phyloP scores from a whole-genome alignment of 2,329 filamentous ascomycete species.

The Bipolaris oryzae region DNA sequence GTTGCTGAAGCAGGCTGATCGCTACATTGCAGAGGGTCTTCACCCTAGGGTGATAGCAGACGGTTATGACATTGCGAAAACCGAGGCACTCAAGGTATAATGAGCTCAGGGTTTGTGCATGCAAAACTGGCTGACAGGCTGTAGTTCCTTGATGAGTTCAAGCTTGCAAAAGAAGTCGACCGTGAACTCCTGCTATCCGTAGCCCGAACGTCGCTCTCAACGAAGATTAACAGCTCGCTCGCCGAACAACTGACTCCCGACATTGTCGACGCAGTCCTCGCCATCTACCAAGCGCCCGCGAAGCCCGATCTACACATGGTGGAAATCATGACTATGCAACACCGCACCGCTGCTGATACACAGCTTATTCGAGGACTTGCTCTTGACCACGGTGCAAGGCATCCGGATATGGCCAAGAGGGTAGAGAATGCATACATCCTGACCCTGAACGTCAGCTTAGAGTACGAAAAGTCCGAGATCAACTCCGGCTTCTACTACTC shows the following conservation, averaged over 20 bases:
- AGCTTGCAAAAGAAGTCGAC: conserved; percentile 85
- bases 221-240: conserved; percentile 88
- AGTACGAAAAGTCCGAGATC: conserved; percentile 99
- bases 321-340: conserved; percentile 99
- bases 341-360: conserved; percentile 93
- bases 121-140: conserved; percentile 11
- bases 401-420: conserved; percentile 97
- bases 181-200: conserved; percentile 92
- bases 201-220: conserved; percentile 90
- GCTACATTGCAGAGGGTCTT: conserved; percentile 94
- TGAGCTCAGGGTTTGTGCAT: not conserved
- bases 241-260: conserved; percentile 91
- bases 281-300: conserved; percentile 85
- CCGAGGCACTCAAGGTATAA: conserved; percentile 80
- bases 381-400: conserved; percentile 91
- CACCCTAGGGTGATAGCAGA: conserved; percentile 97
- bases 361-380: conserved; percentile 93
- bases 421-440: conserved; percentile 95
- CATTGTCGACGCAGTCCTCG: conserved; percentile 94
- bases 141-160: conserved; percentile 93
- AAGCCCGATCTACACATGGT: conserved; percentile 99
- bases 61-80: conserved; percentile 96
- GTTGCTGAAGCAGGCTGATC: conserved; percentile 94
- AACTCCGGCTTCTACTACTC: conserved; percentile 99
- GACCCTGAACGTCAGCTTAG: conserved; percentile 92